phyloP scores from a whole-genome alignment of 2,329 filamentous ascomycete genomes.

The Dryadomyces quercivorus region DNA sequence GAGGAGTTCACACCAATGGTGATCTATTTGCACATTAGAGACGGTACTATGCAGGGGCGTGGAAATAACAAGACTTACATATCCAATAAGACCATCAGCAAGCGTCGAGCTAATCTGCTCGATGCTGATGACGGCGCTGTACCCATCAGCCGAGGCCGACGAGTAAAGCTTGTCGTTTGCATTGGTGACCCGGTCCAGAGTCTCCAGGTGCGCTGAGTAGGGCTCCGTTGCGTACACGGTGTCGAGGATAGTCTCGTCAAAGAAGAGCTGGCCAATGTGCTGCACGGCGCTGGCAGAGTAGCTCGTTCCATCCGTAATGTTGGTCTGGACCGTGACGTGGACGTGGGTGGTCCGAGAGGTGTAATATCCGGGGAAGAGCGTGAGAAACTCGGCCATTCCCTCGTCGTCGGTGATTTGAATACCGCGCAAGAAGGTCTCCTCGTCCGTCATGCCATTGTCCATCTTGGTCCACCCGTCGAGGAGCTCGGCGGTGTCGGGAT shows the following conservation, averaged over 20 bases:
- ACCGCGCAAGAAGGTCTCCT: slow-evolving; percentile 34
- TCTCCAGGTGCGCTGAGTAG: slow-evolving; percentile 33
- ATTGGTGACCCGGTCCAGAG: slow-evolving; percentile 23
- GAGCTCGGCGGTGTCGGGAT: not conserved
- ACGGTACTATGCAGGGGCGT: not conserved
- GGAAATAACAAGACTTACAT: not conserved
- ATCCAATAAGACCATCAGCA: not conserved
- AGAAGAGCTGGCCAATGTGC: slow-evolving; percentile 54
- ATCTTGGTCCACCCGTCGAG: slow-evolving; percentile 20
- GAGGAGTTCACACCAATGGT: not conserved
- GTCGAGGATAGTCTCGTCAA: slow-evolving; percentile 44
- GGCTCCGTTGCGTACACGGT: slow-evolving; percentile 34
- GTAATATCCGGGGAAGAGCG: slow-evolving; percentile 32
- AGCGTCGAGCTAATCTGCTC: not conserved
- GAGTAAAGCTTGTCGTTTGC: slow-evolving; percentile 12
- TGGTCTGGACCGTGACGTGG: slow-evolving; percentile 29
- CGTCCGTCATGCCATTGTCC: slow-evolving; percentile 21
- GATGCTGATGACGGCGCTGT: slow-evolving; percentile 31
- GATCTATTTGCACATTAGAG: not conserved
- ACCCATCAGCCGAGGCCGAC: slow-evolving; percentile 11
- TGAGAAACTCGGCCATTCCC: slow-evolving; percentile 35
- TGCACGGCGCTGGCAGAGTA: slow-evolving; percentile 30
- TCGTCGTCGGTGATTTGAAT: slow-evolving; percentile 31
- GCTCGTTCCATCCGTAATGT: slow-evolving; percentile 24
- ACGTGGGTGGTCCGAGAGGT: slow-evolving; percentile 27